Base-by-base conservation (phyloP, 108 stramenopile genomes). In the Skeletonema menzelii region DNA sequence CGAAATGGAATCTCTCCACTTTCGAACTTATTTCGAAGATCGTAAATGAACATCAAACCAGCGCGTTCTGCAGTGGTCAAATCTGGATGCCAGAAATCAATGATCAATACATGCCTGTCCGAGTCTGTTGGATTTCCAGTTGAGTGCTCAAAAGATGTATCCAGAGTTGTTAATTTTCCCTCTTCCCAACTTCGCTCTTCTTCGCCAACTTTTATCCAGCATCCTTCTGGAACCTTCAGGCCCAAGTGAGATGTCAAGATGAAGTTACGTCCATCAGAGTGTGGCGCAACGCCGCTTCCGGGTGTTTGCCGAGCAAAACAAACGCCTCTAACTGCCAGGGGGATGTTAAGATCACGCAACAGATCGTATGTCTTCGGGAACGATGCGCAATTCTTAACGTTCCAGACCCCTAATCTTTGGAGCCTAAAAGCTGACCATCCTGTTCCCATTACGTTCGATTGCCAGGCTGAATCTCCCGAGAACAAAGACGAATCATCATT, bases 11-110 rank as follows among this genome's bases (percentile, higher is more conserved):
- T 66, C 40, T 80, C 70, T 20, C 94, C 94, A 61, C 78, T 85
- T 69, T 96, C 95, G 79, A 92, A 96, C 53, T 85, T 87, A 64
- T 94, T 94, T 68, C 95, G 57, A 65, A 94, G 70, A 67, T 96
- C 95, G 65, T 96, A 94, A 12, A 94, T 76, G 44, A 83, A 92
- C 65, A 87, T 85, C 44, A 96, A 67, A 12, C 86, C 90, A 3
- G 87, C 86, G 32, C 86, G 74, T 70, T 96, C 95, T 13, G 86
- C 89, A 47, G 81, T 74, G 6, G 89, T 86, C 32, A 96, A 66
- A 73, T 93, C 97, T 15, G 97, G 95, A 86, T 97, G 97, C 97
- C 97, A 97, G 67, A 91, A 96, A 67, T 97, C 97, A 49, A 97
- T 87, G 55, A 97, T 97, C 31, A 97, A 68, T 4, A 97, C 95